These are phyloP conservation scores for Candida yuanshanica DNA, from an alignment of 805 yeast species.

Conservation along the genomic window DNA sequence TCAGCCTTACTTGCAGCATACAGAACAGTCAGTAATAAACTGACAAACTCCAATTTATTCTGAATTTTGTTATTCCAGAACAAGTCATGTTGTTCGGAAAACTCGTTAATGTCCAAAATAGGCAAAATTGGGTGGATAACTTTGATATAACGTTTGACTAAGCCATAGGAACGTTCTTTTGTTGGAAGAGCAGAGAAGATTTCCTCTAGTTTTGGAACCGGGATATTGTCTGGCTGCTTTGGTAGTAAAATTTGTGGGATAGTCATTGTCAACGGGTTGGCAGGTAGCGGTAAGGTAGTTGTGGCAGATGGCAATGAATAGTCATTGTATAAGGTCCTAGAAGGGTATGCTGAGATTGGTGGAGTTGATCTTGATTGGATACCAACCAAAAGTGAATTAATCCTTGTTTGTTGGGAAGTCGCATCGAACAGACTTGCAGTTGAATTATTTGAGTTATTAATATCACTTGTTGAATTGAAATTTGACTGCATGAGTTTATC, in stretches of 20 bases:
- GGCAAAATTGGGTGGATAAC: conserved; percentile 56
- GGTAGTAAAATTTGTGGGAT: conserved; percentile 22
- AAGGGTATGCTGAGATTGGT: conserved; percentile 10
- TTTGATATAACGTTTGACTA: conserved; percentile 42
- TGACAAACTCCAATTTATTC: conserved; percentile 39
- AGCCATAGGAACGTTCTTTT: conserved; percentile 38
- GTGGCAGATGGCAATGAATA: conserved; percentile 9
- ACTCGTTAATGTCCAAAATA: conserved; percentile 40
- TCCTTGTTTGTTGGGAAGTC: conserved; percentile 1
- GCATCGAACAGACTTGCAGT: not conserved
- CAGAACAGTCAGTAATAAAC: conserved; percentile 45
- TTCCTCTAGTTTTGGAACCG: conserved; percentile 25
- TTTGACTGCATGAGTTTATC: conserved; percentile 8
- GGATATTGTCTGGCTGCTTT: conserved; percentile 18
- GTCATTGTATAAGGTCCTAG: conserved; percentile 11
- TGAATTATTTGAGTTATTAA: not conserved
- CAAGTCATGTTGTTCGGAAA: conserved; percentile 38
- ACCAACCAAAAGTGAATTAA: conserved; percentile 18
- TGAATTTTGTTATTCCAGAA: conserved; percentile 38
- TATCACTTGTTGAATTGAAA: conserved; percentile 1
- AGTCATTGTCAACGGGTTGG: conserved; percentile 17
- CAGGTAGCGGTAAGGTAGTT: conserved; percentile 8
- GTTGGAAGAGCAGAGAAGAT: conserved; percentile 42
- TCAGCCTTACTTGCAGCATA: conserved; percentile 57
- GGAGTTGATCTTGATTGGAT: conserved; percentile 20